Evolutionary conservation across 768 basidiomycete species (phyloP).

Genomic region (Mycena capillaripes): DNA sequence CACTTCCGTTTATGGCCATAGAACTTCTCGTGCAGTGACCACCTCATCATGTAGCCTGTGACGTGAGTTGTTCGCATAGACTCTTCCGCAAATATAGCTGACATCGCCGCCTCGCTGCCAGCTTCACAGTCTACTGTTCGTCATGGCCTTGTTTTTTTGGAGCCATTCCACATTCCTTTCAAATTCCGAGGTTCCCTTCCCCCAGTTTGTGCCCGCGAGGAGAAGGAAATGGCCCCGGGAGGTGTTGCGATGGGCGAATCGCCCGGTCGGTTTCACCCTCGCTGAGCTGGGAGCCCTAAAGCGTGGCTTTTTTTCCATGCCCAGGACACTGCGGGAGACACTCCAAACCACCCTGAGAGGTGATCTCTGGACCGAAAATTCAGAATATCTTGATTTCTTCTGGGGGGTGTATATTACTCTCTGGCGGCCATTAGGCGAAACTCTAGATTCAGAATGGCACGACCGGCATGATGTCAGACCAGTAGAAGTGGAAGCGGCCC

Average conservation of each 20-base stretch:
- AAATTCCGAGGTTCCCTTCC: constrained; percentile 14
- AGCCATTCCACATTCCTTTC: constrained; percentile 10
- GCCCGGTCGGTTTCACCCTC: constrained; percentile 11
- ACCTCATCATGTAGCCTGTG: constrained; percentile 10
- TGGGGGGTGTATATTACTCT: constrained; percentile 14
- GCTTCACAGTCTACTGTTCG: constrained; percentile 20
- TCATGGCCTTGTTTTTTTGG: constrained; percentile 16
- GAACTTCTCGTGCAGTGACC: constrained; percentile 1
- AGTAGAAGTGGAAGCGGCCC: not conserved
- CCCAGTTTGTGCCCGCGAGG: constrained; percentile 13
- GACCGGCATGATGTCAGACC: not conserved
- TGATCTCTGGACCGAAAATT: constrained; percentile 12
- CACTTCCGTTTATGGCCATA: constrained; percentile 26
- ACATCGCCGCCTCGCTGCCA: constrained; percentile 22
- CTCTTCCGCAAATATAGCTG: constrained; percentile 11
- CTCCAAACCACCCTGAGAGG: not conserved
- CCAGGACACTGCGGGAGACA: not conserved
- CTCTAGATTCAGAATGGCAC: not conserved
- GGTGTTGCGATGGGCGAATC: constrained; percentile 22
- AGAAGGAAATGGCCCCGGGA: constrained; percentile 15
- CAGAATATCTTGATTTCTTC: constrained; percentile 5
- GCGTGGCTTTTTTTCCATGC: constrained; percentile 2
- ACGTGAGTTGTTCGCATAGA: constrained; percentile 24
- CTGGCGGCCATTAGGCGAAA: not conserved
- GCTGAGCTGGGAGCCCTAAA: constrained; percentile 9